A percentile compares a stretch with the other conserved stretches of the same genome.
Conservation (phyloP, 805 yeast species). For the Wickerhamomyces ciferrii region DNA sequence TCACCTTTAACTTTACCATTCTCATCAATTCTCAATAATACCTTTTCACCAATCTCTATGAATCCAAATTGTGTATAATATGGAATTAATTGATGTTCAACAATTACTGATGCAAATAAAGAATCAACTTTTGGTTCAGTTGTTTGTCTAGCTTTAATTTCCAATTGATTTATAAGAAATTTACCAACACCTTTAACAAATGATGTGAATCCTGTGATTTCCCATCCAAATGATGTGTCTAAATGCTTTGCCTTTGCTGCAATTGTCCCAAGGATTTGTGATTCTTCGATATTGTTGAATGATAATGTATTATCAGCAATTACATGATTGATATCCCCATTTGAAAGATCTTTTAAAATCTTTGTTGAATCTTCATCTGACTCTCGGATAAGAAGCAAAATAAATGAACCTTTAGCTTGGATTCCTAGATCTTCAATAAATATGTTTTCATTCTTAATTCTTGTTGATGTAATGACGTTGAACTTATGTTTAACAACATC, state of each 20-base stretch:
- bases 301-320: constrained; percentile 2
- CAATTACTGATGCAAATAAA: constrained; percentile 12
- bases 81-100: constrained; percentile 12
- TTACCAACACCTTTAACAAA: constrained; percentile 14
- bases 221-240: constrained; percentile 1
- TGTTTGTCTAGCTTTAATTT: constrained; percentile 2
- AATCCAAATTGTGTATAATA: constrained; percentile 16
- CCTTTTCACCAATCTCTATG: constrained; percentile 7
- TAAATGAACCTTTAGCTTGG: constrained; percentile 10
- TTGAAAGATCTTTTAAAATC: neutral
- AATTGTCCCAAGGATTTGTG: constrained; percentile 12
- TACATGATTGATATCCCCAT: neutral
- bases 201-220: constrained; percentile 17
- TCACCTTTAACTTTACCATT: constrained; percentile 14
- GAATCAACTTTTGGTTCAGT: neutral
- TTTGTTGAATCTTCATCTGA: neutral
- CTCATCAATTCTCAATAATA: constrained; percentile 9
- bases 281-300: neutral
- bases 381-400: constrained; percentile 3
- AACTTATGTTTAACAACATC: constrained; percentile 8
- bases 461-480: constrained; percentile 11
- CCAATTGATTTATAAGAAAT: constrained; percentile 5
- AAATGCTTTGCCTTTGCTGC: constrained; percentile 6
- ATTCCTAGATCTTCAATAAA: constrained; percentile 17
- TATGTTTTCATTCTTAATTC: constrained; percentile 11